Evolutionary conservation across 352 stramenopile species (phyloP).

Genomic region (Globisporangium spiculum): DNA sequence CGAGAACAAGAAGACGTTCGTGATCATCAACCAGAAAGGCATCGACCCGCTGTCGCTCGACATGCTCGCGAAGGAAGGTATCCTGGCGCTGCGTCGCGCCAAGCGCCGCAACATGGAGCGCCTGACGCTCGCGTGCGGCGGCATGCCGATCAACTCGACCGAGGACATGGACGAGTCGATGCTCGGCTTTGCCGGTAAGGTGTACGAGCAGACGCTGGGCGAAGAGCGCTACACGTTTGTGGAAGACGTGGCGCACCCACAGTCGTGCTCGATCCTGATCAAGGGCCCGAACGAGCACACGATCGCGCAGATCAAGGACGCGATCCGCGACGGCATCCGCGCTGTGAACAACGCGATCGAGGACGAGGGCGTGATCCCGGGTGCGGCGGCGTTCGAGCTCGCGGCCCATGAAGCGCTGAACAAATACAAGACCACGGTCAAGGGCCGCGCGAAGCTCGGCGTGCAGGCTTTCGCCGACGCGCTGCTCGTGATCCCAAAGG

Average conservation of each 20-base stretch:
- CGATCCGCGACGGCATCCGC: constrained; percentile 96
- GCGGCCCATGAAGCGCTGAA: constrained; percentile 87
- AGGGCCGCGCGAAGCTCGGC: constrained; percentile 96
- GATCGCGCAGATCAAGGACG: constrained; percentile 99
- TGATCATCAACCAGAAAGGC: constrained; percentile 99
- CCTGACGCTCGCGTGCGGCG: constrained; percentile 97
- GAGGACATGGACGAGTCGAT: constrained; percentile 96
- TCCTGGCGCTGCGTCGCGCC: constrained; percentile 96
- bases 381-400: constrained; percentile 97
- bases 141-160: constrained; percentile 97
- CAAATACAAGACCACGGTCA: constrained; percentile 85
- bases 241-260: constrained; percentile 96
- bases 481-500: constrained; percentile 98
- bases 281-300: constrained; percentile 98
- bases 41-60: constrained; percentile 99
- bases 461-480: constrained; percentile 98
- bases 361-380: constrained; percentile 94
- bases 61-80: constrained; percentile 99
- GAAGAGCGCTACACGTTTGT: constrained; percentile 99
- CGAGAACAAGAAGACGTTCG: constrained; percentile 96
- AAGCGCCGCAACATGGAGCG: constrained; percentile 99
- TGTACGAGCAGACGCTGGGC: constrained; percentile 97
- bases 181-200: constrained; percentile 96
- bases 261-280: constrained; percentile 98
- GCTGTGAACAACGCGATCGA: constrained; percentile 99